Evolutionary conservation across 768 basidiomycete genomes (phyloP).

Genomic region (Lactarius vividus): DNA sequence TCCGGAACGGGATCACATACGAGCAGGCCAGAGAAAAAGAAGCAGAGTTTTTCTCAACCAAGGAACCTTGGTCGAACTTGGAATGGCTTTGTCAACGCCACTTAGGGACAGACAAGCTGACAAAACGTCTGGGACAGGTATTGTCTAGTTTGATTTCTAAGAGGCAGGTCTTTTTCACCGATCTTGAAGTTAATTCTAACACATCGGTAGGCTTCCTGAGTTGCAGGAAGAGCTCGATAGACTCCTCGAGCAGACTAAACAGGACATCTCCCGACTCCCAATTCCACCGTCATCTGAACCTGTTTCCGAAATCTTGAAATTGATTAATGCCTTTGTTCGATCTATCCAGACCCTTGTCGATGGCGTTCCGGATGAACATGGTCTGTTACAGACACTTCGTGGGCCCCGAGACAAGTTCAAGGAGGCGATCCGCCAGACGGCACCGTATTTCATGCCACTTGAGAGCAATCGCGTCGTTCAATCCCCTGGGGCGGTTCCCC

Average conservation of each 20-base stretch:
- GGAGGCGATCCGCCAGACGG: constrained; percentile 45
- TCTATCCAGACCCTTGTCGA: constrained; percentile 46
- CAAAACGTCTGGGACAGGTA: constrained; percentile 16
- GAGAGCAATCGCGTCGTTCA: constrained; percentile 24
- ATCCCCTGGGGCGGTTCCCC: background rate
- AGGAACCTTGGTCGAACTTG: constrained; percentile 19
- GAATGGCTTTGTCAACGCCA: constrained; percentile 18
- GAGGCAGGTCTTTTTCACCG: constrained; percentile 4
- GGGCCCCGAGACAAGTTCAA: constrained; percentile 47
- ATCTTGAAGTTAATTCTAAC: background rate
- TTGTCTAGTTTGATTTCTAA: constrained; percentile 21
- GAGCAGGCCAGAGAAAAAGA: constrained; percentile 22
- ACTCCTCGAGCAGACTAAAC: constrained; percentile 38
- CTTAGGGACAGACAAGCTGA: constrained; percentile 25
- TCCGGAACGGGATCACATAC: constrained; percentile 23
- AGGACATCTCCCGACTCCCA: constrained; percentile 38
- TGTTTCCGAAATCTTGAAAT: constrained; percentile 46
- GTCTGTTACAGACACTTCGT: constrained; percentile 53
- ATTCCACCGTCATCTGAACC: constrained; percentile 54
- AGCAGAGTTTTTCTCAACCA: constrained; percentile 13
- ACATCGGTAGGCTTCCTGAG: constrained; percentile 50
- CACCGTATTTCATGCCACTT: constrained; percentile 56
- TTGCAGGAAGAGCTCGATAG: constrained; percentile 54
- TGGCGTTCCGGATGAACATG: constrained; percentile 49
- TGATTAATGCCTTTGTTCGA: constrained; percentile 44